Evolutionary conservation across 805 yeast species (phyloP), one percentile per base, ranked within the genome.

Genomic region (Naumovozyma castellii): DNA sequence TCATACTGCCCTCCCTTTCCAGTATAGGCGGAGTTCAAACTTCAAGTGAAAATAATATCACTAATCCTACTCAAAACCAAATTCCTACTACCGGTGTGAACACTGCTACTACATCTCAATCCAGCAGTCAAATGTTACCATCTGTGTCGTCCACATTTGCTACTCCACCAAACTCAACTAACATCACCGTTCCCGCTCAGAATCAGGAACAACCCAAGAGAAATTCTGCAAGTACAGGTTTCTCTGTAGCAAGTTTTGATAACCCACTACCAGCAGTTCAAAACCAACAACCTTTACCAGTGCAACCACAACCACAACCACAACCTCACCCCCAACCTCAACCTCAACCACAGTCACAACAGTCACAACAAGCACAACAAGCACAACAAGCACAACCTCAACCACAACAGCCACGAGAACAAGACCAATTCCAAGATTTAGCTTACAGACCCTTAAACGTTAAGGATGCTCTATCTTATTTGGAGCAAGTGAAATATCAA

Each of bases 401-500:
- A 18, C 50, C 19, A 36, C 48, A 33, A 32, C n/a, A n/a, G n/a
- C 58, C 37, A 36, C 57, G 46, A n/a, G 38, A 40, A 30, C 50
- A 35, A 22, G 56, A 43, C 38, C 15, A 9, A 30, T 33, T 31
- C 9, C 47, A 47, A 13, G 59, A 56, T 28, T 36, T 54, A 31
- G 38, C 65, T 8, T 81, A 81, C 58, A 69, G 87, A 50, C 96
- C 97, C 2, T 67, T 92, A 52, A 92, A 92, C 56, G 97, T 92
- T 37, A 86, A 85, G 58, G 99, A 92, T 62, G 99, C 99, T 4
- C 69, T 92, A 48, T 79, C 95, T 8, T 92, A 94, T 57, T 73
- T 92, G 50, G 98, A 94, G 59, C 95, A 88, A 64, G 98, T 92
- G 38, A 92, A 92, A 63, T 74, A 81, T 36, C 97, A 88, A 60